A percentile compares a stretch with the other conserved stretches of the same genome.
phyloP scores from a whole-genome alignment of 331 rosid species.

The Stylosanthes scabra region DNA sequence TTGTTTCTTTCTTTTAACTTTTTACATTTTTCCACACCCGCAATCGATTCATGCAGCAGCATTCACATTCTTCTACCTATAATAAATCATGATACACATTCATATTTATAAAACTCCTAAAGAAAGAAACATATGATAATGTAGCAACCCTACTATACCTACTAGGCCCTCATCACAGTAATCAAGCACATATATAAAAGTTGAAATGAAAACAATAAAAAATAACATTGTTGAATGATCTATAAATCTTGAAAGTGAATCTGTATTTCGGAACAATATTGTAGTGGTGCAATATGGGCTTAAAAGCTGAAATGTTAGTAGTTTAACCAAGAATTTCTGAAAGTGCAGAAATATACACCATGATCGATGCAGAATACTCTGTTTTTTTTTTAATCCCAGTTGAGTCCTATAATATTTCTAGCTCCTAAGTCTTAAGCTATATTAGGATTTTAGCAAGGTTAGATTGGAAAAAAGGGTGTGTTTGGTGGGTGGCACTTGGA shows the following conservation, averaged over 20 bases:
- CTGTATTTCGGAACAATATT: background rate
- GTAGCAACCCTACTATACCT: no score
- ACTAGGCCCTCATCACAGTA: no score
- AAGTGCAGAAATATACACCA: background rate
- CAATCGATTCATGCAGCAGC: no score
- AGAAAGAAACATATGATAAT: no score
- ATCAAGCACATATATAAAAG: background rate
- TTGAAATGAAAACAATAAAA: background rate
- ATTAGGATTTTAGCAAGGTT: background rate
- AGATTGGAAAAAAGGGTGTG: background rate
- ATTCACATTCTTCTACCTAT: no score
- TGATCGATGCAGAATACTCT: background rate
- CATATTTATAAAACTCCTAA: no score
- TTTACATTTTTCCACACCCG: slow-evolving; percentile 25
- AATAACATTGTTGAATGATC: background rate
- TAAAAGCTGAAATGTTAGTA: slow-evolving; percentile 12
- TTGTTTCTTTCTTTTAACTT: slow-evolving; percentile 2
- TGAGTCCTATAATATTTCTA: background rate
- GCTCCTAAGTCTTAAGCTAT: no score
- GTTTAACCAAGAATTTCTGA: background rate
- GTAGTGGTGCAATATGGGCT: background rate
- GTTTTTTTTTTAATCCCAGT: background rate
- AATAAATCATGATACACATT: no score
- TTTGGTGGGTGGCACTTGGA: slow-evolving; percentile 45
- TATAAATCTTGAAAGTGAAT: background rate